Percentiles rank a stretch among this genome's conserved stretches.
phyloP scores from a whole-genome alignment of 306 rosid genomes.

The Echinosophora koreensis region DNA sequence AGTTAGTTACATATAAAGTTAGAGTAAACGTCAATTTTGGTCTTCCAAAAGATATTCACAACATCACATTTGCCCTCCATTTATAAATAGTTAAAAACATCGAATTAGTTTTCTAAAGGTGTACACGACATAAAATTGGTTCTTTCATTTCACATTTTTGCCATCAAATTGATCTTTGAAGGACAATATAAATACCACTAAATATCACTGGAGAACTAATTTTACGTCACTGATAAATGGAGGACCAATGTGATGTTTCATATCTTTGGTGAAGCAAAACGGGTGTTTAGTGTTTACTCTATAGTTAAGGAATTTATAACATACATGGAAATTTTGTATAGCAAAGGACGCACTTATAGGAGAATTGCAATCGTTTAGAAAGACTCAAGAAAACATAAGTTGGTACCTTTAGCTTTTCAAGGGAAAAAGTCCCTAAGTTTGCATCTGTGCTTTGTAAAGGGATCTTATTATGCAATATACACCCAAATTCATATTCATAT shows the following conservation, averaged over 20 bases:
- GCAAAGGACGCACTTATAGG: not conserved
- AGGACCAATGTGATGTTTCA: not conserved
- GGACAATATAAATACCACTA: slow-evolving; percentile 9
- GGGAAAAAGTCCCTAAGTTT: not conserved
- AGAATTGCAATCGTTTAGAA: slow-evolving; percentile 4
- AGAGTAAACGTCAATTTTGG: slow-evolving; percentile 5
- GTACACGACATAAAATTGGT: not conserved
- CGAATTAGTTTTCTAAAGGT: slow-evolving; percentile 1
- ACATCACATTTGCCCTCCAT: slow-evolving; percentile 1
- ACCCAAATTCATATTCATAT: slow-evolving; percentile 14
- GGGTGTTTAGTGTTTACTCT: not conserved
- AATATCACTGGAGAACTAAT: not conserved
- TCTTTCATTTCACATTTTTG: slow-evolving; percentile 18
- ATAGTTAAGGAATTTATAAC: not conserved
- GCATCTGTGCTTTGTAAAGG: not conserved
- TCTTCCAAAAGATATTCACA: not conserved
- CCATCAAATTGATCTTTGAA: not conserved
- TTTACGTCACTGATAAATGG: not conserved
- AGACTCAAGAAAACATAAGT: slow-evolving; percentile 7
- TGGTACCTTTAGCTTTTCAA: not conserved
- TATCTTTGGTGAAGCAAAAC: not conserved
- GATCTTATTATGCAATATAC: slow-evolving; percentile 9
- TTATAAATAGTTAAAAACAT: slow-evolving; percentile 7
- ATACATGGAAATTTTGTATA: slow-evolving; percentile 10
- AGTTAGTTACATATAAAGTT: not conserved